These are phyloP conservation scores for Phytophthora constricta DNA, from an alignment of 352 stramenopile species.

Conservation along the genomic window DNA sequence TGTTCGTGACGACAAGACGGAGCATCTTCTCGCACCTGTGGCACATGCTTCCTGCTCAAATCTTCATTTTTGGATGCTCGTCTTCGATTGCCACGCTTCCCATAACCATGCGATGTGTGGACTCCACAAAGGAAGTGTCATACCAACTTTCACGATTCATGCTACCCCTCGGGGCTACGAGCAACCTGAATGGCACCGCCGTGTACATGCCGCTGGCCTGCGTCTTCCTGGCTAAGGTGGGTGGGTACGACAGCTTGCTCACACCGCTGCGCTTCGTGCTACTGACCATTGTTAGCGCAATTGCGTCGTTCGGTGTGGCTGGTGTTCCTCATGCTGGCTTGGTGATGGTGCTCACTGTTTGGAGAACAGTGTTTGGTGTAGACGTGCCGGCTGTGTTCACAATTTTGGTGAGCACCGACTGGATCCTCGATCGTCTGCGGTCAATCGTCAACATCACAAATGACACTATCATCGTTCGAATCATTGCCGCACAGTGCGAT, in stretches of 20 bases:
- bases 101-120: conserved; percentile 79
- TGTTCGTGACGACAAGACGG: conserved; percentile 62
- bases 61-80: conserved; percentile 82
- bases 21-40: conserved; percentile 77
- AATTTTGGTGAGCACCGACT: conserved; percentile 73
- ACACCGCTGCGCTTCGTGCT: conserved; percentile 66
- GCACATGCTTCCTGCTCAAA: conserved; percentile 72
- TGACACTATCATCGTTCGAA: conserved; percentile 78
- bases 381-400: conserved; percentile 69
- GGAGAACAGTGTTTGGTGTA: conserved; percentile 68
- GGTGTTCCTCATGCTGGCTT: conserved; percentile 76
- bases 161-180: conserved; percentile 69
- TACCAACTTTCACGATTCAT: conserved; percentile 66
- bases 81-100: conserved; percentile 84
- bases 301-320: conserved; percentile 74
- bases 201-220: conserved; percentile 78
- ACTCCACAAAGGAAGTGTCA: conserved; percentile 69
- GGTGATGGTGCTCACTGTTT: conserved; percentile 84
- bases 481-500: conserved; percentile 78
- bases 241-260: conserved; percentile 57
- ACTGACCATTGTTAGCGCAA: conserved; percentile 68
- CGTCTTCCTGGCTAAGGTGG: conserved; percentile 77
- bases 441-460: conserved; percentile 86
- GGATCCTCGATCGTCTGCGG: conserved; percentile 76
- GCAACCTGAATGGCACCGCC: conserved; percentile 77